A percentile compares a stretch with the other conserved stretches of the same genome.
Evolutionary conservation across 768 basidiomycete species (phyloP).

Genomic region (Psilocybe tampanensis): DNA sequence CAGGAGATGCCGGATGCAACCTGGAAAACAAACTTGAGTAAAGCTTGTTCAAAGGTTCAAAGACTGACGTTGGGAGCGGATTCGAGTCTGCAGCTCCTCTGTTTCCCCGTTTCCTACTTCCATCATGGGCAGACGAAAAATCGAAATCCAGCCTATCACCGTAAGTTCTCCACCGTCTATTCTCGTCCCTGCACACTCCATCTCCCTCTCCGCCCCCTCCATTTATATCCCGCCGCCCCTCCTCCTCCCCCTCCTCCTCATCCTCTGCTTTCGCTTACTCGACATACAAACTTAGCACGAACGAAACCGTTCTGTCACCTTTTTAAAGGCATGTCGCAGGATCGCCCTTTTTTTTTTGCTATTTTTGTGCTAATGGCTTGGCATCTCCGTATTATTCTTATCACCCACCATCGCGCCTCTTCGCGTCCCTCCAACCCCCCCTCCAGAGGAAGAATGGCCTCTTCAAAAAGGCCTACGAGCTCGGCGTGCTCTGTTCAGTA

Average conservation of each 20-base stretch:
- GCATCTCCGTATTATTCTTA: slow-evolving; percentile 39
- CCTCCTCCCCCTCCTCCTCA: slow-evolving; percentile 22
- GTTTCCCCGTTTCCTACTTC: slow-evolving; percentile 17
- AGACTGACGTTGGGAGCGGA: slow-evolving; percentile 17
- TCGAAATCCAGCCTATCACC: slow-evolving; percentile 81
- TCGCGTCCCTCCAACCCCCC: slow-evolving; percentile 11
- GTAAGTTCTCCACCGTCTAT: slow-evolving; percentile 43
- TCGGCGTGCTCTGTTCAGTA: slow-evolving; percentile 88
- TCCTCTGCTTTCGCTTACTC: slow-evolving; percentile 37
- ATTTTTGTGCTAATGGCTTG: slow-evolving; percentile 61
- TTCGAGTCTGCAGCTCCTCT: slow-evolving; percentile 21
- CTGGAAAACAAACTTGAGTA: slow-evolving; percentile 26
- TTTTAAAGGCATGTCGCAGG: slow-evolving; percentile 70
- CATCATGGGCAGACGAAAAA: slow-evolving; percentile 75
- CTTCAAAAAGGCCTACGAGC: slow-evolving; percentile 91
- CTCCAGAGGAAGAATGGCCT: slow-evolving; percentile 83
- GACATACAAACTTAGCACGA: slow-evolving; percentile 72
- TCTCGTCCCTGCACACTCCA: slow-evolving; percentile 15
- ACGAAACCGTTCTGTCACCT: slow-evolving; percentile 89
- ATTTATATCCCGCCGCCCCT: slow-evolving; percentile 28
- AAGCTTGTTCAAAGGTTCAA: slow-evolving; percentile 24
- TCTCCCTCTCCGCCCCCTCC: slow-evolving; percentile 27
- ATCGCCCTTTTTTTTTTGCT: slow-evolving; percentile 46
- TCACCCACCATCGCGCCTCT: slow-evolving; percentile 13
- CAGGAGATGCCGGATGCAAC: slow-evolving; percentile 18